Percentiles rank a stretch among this genome's conserved stretches.
Evolutionary conservation across 2,329 filamentous ascomycete species (phyloP).

Genomic region (Neurospora sp.): DNA sequence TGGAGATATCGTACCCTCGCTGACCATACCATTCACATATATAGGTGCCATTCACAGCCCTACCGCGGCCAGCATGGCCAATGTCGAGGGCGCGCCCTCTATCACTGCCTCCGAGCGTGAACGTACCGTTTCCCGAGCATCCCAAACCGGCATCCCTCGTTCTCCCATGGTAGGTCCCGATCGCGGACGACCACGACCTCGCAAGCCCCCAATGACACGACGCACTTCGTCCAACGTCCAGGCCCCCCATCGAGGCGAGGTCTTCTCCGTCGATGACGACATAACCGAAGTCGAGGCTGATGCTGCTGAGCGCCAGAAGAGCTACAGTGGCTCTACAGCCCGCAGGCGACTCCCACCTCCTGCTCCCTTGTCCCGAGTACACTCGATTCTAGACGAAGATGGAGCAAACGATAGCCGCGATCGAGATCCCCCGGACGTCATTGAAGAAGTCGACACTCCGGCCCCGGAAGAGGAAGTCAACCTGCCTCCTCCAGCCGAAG

Average conservation of each 20-base stretch:
- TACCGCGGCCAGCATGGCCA: constrained; percentile 9
- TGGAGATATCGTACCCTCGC: constrained; percentile 3
- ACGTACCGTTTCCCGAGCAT: constrained; percentile 26
- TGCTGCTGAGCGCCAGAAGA: constrained; percentile 38
- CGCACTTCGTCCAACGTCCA: constrained; percentile 62
- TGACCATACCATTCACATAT: constrained; percentile 3
- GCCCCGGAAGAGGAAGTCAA: constrained; percentile 5
- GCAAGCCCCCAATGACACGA: constrained; percentile 64
- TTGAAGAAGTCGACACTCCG: constrained; percentile 12
- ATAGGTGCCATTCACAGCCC: constrained; percentile 5
- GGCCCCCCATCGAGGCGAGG: constrained; percentile 68
- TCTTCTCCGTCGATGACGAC: constrained; percentile 90
- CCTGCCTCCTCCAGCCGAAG: constrained; percentile 16
- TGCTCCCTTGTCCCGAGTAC: constrained; percentile 22
- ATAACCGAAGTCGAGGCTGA: constrained; percentile 70
- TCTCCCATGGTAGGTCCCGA: constrained; percentile 39
- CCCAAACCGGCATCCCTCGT: constrained; percentile 24
- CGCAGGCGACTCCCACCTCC: constrained; percentile 27
- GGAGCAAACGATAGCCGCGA: constrained; percentile 11
- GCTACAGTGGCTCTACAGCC: constrained; percentile 25
- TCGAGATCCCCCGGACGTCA: constrained; percentile 7
- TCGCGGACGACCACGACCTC: constrained; percentile 43
- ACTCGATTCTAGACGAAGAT: constrained; percentile 19
- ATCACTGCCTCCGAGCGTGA: constrained; percentile 29
- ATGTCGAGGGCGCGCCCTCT: constrained; percentile 19